Evolutionary conservation across 768 basidiomycete genomes (phyloP), one percentile per base, ranked within the genome.

Genomic region (Russula sp.): DNA sequence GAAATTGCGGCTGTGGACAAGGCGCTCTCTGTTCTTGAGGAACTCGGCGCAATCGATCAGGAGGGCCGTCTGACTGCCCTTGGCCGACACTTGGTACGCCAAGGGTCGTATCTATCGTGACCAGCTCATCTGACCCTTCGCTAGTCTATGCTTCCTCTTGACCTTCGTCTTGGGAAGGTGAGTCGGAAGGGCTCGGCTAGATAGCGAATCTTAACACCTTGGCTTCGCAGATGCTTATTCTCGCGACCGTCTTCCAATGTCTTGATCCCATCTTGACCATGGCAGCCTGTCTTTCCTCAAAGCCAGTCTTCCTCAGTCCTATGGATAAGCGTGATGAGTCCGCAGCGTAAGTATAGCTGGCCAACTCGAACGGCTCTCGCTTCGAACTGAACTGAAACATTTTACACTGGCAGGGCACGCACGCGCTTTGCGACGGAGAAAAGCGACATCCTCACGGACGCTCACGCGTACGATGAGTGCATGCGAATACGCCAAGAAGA

Each of bases 381-480:
- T 26, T 36, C 5, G 36, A 36, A 36, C 50, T 26, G n/a, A 42
- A 44, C 42, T 60, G 22, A 46, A 8, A 30, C 16, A 0, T 59
- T 38, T 59, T 42, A 18, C 71, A 36, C 36, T 13, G 36, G 13
- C 36, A 95, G 92, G 69, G 92, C 93, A 10, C 83, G 88, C 62
- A 78, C 79, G 55, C 81, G 80, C 22, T 96, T 97, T 67, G 76
- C 82, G 14, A 81, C 79, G 16, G 87, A 79, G 38, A 85, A 87
- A 59, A 94, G 92, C 65, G 95, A 98, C 72, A 79, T 97, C 1
- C 77, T 97, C 54, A 94, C 94, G 0, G 91, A 93, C 66, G 79
- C 85, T 18, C 79, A 83, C 51, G 93, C 92, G 1, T 95, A 89
- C 71, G 79, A 88, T 48, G 81, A 85, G 65, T 88, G 83, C 64